Percentiles rank a stretch among this genome's conserved stretches.
phyloP scores from a whole-genome alignment of 139 green algal species.

The Chlorella sp. region DNA sequence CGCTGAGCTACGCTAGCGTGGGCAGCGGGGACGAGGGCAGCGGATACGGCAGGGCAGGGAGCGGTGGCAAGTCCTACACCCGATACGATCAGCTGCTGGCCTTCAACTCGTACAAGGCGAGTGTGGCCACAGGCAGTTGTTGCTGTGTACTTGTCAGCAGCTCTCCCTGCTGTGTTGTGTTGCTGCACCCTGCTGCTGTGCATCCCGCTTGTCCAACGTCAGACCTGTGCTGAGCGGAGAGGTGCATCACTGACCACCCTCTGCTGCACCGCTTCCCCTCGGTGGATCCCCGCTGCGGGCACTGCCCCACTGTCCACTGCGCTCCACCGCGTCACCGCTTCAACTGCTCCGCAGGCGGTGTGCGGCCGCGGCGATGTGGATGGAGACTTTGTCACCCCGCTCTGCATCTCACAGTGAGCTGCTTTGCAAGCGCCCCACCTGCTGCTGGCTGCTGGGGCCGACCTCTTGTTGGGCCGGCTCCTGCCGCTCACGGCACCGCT shows the following conservation, averaged over 20 bases:
- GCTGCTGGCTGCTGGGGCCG: too few relatives aligned
- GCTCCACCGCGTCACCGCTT: not conserved
- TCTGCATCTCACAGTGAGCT: slow-evolving; percentile 27
- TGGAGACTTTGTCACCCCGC: slow-evolving; percentile 46
- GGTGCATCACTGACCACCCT: too few relatives aligned
- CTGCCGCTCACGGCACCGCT: too few relatives aligned
- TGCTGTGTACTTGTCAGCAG: too few relatives aligned
- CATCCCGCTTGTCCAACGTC: too few relatives aligned
- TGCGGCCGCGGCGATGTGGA: slow-evolving; percentile 42
- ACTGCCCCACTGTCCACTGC: not conserved
- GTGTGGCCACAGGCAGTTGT: too few relatives aligned
- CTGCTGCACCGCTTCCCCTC: too few relatives aligned
- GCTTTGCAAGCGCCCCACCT: too few relatives aligned
- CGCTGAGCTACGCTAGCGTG: not conserved
- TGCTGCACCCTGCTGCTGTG: too few relatives aligned
- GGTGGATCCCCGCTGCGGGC: not conserved
- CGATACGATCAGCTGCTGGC: slow-evolving; percentile 19
- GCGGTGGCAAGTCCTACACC: not conserved
- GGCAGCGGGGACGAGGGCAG: not conserved
- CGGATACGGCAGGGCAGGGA: not conserved
- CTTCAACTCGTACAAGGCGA: slow-evolving; percentile 33
- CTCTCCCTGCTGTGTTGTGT: too few relatives aligned
- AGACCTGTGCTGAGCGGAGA: too few relatives aligned
- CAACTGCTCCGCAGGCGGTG: not conserved
- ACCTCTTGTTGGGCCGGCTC: too few relatives aligned